phyloP scores from a whole-genome alignment of 768 basidiomycete species.

The Suillus lakei region DNA sequence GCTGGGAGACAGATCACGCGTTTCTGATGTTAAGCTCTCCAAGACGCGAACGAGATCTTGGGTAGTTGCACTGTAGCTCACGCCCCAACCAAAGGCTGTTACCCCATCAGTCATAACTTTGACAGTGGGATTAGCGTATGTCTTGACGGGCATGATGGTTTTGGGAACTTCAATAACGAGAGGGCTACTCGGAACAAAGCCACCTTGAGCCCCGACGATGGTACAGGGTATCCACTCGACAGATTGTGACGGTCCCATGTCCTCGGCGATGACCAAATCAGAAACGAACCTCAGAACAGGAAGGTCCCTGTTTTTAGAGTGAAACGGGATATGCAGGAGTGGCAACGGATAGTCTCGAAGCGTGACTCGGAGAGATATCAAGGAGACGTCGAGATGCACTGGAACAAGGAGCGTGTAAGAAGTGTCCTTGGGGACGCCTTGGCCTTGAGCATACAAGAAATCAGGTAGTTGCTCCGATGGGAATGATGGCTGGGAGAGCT shows the following conservation, averaged over 20 bases:
- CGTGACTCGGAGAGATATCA: slow-evolving; percentile 61
- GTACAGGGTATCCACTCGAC: slow-evolving; percentile 74
- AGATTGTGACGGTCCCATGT: slow-evolving; percentile 71
- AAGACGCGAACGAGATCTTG: slow-evolving; percentile 86
- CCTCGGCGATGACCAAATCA: slow-evolving; percentile 86
- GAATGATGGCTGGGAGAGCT: slow-evolving; percentile 65
- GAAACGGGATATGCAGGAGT: slow-evolving; percentile 70
- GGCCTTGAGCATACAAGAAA: slow-evolving; percentile 70
- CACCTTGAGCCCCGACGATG: slow-evolving; percentile 61
- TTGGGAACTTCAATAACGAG: slow-evolving; percentile 77
- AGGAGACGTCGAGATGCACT: slow-evolving; percentile 72
- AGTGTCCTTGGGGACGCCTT: slow-evolving; percentile 69
- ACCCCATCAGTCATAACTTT: slow-evolving; percentile 64
- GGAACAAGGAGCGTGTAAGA: slow-evolving; percentile 83
- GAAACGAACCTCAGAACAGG: slow-evolving; percentile 69
- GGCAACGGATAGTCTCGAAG: slow-evolving; percentile 92
- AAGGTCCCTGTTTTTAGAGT: slow-evolving; percentile 34
- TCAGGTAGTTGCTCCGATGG: slow-evolving; percentile 54
- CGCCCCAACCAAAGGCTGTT: slow-evolving; percentile 86
- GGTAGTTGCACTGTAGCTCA: slow-evolving; percentile 84
- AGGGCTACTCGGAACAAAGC: slow-evolving; percentile 52
- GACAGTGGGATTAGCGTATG: slow-evolving; percentile 79
- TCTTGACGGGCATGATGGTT: slow-evolving; percentile 95
- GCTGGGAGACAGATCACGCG: slow-evolving; percentile 80
- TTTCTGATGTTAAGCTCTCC: slow-evolving; percentile 78